Conservation (phyloP, 75 land plant genomes). For the Pseudotsuga menziesii region DNA sequence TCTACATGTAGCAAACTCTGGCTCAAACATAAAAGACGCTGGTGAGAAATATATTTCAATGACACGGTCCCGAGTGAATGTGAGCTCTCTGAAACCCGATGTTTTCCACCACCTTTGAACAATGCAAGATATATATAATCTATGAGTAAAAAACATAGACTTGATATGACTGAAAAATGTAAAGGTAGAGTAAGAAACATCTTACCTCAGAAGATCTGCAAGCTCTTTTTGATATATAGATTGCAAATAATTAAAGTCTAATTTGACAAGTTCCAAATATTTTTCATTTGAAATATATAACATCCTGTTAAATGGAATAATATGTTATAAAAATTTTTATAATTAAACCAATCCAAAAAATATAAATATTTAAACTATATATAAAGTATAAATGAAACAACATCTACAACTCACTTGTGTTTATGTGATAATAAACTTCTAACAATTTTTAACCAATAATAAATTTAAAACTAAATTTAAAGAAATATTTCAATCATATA, state of each 20-base stretch:
- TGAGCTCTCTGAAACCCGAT: background rate
- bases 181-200: background rate
- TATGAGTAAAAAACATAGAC: background rate
- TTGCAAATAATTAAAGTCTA: slow-evolving; percentile 43
- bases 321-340: background rate
- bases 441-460: no score
- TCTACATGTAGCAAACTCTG: background rate
- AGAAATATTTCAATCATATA: no score
- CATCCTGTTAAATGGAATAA: slow-evolving; percentile 23
- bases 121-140: background rate
- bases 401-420: no score
- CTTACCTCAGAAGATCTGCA: background rate
- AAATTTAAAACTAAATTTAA: no score
- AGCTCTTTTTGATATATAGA: slow-evolving; percentile 25
- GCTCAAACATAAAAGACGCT: background rate
- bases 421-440: no score
- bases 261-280: slow-evolving; percentile 34
- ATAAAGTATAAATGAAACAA: no score
- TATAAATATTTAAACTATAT: no score
- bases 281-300: slow-evolving; percentile 21
- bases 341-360: no score
- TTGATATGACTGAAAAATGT: background rate
- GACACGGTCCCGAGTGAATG: background rate
- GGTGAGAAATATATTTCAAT: background rate
- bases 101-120: slow-evolving; percentile 13